Conservation (phyloP, 805 yeast species). For the Saccharomycopsis sp. region DNA sequence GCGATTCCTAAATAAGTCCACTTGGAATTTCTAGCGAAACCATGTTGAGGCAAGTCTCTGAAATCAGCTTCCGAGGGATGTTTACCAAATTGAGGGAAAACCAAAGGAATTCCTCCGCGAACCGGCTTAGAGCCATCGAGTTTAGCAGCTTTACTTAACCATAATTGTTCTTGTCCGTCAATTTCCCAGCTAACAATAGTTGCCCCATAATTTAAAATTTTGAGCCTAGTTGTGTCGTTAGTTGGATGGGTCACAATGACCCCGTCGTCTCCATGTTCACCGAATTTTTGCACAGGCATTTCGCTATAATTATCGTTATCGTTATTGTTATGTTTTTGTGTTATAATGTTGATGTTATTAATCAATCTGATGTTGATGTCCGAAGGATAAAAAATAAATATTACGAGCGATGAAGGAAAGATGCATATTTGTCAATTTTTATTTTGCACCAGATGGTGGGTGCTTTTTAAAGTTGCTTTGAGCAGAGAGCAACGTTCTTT, state of each 20-base stretch:
- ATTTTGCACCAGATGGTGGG: too few species aligned
- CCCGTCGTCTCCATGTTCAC: slow-evolving; percentile 1
- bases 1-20: slow-evolving; percentile 96
- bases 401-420: too few species aligned
- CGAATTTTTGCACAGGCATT: neutral
- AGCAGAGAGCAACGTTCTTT: too few species aligned
- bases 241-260: slow-evolving; percentile 19
- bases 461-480: too few species aligned
- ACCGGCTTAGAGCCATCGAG: slow-evolving; percentile 92
- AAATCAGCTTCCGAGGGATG: slow-evolving; percentile 51
- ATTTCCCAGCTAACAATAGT: slow-evolving; percentile 78
- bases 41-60: slow-evolving; percentile 82
- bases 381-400: too few species aligned
- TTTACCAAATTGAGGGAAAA: slow-evolving; percentile 90
- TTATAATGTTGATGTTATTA: too few species aligned
- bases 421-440: too few species aligned
- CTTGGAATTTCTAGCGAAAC: slow-evolving; percentile 81
- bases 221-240: slow-evolving; percentile 47
- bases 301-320: neutral
- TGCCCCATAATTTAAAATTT: slow-evolving; percentile 81
- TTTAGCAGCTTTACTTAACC: slow-evolving; percentile 73
- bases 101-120: slow-evolving; percentile 95
- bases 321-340: neutral
- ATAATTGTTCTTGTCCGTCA: slow-evolving; percentile 70
- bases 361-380: too few species aligned